phyloP scores from a whole-genome alignment of 495 filamentous ascomycete genomes.

The Daldinia vernicosa region DNA sequence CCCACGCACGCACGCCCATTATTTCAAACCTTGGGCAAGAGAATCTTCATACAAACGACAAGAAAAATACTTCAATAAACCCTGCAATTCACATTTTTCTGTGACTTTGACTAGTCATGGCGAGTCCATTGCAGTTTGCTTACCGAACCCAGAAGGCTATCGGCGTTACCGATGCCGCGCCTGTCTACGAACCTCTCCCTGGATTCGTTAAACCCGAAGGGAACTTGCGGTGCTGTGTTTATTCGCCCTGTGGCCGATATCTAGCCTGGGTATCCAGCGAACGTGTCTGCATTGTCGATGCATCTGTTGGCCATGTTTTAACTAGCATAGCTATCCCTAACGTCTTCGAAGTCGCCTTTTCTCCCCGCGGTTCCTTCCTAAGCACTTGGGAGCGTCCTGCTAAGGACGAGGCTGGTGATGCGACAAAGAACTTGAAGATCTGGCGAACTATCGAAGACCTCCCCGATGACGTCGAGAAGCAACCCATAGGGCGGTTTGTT shows the following conservation, averaged over 20 bases:
- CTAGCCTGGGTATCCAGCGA: slow-evolving; percentile 94
- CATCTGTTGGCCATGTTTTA: slow-evolving; percentile 79
- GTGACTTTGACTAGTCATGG: slow-evolving; percentile 91
- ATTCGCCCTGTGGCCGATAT: slow-evolving; percentile 94
- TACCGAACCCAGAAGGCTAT: slow-evolving; percentile 96
- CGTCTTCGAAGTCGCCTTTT: slow-evolving; percentile 94
- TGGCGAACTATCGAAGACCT: slow-evolving; percentile 79
- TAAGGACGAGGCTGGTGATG: slow-evolving; percentile 92
- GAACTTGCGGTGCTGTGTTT: slow-evolving; percentile 90
- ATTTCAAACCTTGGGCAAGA: slow-evolving; percentile 30
- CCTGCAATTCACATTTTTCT: slow-evolving; percentile 51
- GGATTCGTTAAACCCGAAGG: slow-evolving; percentile 91
- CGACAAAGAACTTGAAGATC: slow-evolving; percentile 94
- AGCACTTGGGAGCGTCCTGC: slow-evolving; percentile 95
- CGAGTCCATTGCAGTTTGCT: slow-evolving; percentile 87
- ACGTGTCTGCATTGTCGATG: slow-evolving; percentile 83
- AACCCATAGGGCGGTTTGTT: slow-evolving; percentile 86
- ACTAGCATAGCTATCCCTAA: slow-evolving; percentile 77
- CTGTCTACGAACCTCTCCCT: slow-evolving; percentile 83
- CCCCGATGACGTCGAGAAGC: slow-evolving; percentile 65
- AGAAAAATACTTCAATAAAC: slow-evolving; percentile 34
- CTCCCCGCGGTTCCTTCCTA: slow-evolving; percentile 86
- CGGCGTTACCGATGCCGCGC: slow-evolving; percentile 88
- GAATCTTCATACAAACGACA: slow-evolving; percentile 39
- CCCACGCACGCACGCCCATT: slow-evolving; percentile 3